Base-by-base conservation (phyloP, 768 basidiomycete species). In the Exidia glandulosa region DNA sequence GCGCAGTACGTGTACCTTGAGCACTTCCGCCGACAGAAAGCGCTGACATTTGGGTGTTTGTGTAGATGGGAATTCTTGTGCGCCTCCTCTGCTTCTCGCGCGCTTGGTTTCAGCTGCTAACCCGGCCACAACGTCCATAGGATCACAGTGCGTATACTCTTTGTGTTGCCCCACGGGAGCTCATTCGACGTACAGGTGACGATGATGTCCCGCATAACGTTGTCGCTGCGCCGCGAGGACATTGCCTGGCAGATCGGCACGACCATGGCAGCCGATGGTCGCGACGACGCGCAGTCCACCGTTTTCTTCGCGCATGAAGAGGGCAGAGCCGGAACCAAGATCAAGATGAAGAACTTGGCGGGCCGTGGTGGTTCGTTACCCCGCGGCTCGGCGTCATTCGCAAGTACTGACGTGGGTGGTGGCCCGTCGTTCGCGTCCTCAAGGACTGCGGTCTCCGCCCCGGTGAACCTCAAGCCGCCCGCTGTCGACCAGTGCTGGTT, bases 201-300 rank as follows among this genome's bases (percentile, higher is more conserved):
- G 0, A 86, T 85, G 81, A 84, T 85, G 77, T 85, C 83, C 3
- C 77, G 85, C 10, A 85, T 86, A 55, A 85, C 84, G 2, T 75
- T 86, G 16, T 54, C 50, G 6, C 50, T 54, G 25, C 50, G 50
- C 1, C 50, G 50, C 50, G 50, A 54, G 19, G 50, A 54, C 30
- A 31, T 31, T 27, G 50, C 50, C 7, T 54, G 50, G 50, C 25
- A 31, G 14, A 54, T 54, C 19, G 50, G 50, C 25, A 54, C 50
- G 10, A 54, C 50, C 12, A 45, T 45, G 41, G 12, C 6, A 14
- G 41, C 16, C 41, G 41, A n/a, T n/a, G n/a, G n/a, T n/a, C n/a
- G 10, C 10, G 16, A 10, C 5, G 41, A 23, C 41, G 41, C 12
- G 5, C 41, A 45, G 16, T 45, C 41, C 19, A 45, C 41, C 19